Percentiles rank a stretch among this genome's conserved stretches.
Evolutionary conservation across 495 filamentous ascomycete species (phyloP).

Genomic region (Alectoria sarmentosa): DNA sequence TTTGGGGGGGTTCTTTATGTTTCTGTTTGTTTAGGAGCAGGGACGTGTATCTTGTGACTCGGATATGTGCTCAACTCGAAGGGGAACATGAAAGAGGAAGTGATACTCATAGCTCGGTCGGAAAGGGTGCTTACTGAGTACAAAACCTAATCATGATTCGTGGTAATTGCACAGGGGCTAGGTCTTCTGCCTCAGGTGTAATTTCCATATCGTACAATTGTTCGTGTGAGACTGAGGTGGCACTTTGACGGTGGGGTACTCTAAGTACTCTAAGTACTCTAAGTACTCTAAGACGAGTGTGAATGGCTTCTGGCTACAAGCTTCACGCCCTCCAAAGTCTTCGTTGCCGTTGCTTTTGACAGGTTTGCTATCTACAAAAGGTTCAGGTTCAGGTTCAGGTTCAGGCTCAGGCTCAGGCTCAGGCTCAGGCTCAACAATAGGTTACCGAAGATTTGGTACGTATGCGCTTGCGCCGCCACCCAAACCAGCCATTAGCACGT

Average conservation of each 20-base stretch:
- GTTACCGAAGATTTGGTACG: constrained; percentile 10
- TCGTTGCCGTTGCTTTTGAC: neutral
- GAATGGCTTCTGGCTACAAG: too few species aligned
- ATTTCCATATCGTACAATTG: neutral
- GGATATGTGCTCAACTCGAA: too few species aligned
- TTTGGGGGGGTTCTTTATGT: too few species aligned
- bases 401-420: constrained; percentile 1
- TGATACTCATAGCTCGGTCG: too few species aligned
- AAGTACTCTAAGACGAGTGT: neutral
- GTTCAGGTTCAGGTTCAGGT: neutral
- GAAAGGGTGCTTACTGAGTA: constrained; percentile 36
- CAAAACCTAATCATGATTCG: constrained; percentile 73
- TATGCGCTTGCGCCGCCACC: constrained; percentile 1
- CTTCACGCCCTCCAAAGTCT: neutral
- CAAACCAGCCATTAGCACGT: constrained; percentile 8
- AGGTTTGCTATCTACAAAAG: constrained; percentile 14
- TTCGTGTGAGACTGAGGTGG: neutral
- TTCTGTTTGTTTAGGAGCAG: too few species aligned
- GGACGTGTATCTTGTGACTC: too few species aligned
- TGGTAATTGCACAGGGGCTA: constrained; percentile 41
- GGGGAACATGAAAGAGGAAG: neutral
- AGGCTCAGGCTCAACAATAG: constrained; percentile 11
- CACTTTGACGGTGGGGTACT: neutral
- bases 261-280: neutral
- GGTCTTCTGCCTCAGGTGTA: neutral